Base-by-base conservation (phyloP, 495 filamentous ascomycete species). In the Astrothelium subdiscretum region DNA sequence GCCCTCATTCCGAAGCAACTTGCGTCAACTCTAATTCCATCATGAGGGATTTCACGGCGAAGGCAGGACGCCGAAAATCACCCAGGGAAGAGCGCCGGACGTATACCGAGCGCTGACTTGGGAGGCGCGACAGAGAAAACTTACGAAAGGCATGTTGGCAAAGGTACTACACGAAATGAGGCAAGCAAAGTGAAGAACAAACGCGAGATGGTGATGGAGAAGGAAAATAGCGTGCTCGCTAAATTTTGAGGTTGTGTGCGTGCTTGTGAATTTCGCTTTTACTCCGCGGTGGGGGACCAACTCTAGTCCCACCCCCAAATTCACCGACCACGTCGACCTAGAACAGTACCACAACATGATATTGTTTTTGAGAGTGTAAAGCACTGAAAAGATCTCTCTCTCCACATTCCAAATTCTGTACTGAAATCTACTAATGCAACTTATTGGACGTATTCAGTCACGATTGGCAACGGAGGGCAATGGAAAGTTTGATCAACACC, bases 1-100 rank as follows among this genome's bases (percentile, higher is more conserved):
- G 90, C 89, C 70, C 75, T 70, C 66, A 73, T 69, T 87, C 89
- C 90, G 91, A 94, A 96, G 90, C 89, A 90, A 90, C 87, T 94
- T 96, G 91, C 91, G 84, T 79, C 76, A 89, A 95, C 89, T 89
- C 87, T 79, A 67, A 60, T 38, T 43, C 32, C 27, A 57, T 43
- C 24, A 43, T 57, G 44, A 31, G 38, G 24, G 15, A 24, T n/a
- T 58, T 31, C 32, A 29, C 20, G 59, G 59, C 32, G 58, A 62
- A 61, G 24, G 22, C 26, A 15, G 11, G 42, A 48, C 18, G 20
- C 11, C 42, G 42, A 20, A 8, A 48, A 10, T 48, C 42, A 48
- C 20, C 18, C 42, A 48, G 3, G 35, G 15, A 40, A 40, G 35
- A 15, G 35, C 35, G 15, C 35, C n/a, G n/a, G 35, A 40, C 20